These are phyloP conservation scores for Nicotiana undulata DNA, from an alignment of 257 asterid species.

Conservation along the genomic window DNA sequence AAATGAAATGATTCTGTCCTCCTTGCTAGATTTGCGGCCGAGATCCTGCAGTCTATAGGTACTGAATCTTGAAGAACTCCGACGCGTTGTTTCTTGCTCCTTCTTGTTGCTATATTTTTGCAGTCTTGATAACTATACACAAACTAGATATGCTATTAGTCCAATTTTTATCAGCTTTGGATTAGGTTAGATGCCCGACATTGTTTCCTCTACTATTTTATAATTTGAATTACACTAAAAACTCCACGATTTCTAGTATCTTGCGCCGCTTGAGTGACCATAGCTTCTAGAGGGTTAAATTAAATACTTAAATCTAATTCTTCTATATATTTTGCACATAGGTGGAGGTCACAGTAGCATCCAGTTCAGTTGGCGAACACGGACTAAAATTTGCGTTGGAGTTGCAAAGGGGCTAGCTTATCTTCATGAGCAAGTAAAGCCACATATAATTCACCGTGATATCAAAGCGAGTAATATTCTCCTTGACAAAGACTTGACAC, in stretches of 20 bases:
- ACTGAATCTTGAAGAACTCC: not conserved
- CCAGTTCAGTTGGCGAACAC: slow-evolving; percentile 59
- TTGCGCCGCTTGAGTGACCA: not conserved
- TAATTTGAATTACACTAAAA: not conserved
- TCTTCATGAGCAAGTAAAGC: slow-evolving; percentile 92
- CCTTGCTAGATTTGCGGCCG: not conserved
- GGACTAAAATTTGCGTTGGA: slow-evolving; percentile 63
- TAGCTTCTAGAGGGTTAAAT: not conserved
- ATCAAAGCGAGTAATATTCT: slow-evolving; percentile 97
- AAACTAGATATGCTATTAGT: not conserved
- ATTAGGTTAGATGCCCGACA: not conserved
- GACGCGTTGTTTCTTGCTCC: not conserved
- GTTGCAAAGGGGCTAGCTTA: slow-evolving; percentile 82
- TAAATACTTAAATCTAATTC: slow-evolving; percentile 11
- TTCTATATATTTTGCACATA: slow-evolving; percentile 22
- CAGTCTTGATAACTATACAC: not conserved
- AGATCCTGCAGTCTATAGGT: too few species aligned
- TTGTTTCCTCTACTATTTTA: not conserved
- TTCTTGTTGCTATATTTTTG: not conserved
- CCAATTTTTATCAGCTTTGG: not conserved
- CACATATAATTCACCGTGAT: slow-evolving; percentile 87
- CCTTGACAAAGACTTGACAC: slow-evolving; percentile 70
- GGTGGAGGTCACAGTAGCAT: slow-evolving; percentile 41
- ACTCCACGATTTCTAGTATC: not conserved
- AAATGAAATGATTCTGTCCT: not conserved